Evolutionary conservation across 306 rosid species (phyloP).

Genomic region (Quercus parvula): DNA sequence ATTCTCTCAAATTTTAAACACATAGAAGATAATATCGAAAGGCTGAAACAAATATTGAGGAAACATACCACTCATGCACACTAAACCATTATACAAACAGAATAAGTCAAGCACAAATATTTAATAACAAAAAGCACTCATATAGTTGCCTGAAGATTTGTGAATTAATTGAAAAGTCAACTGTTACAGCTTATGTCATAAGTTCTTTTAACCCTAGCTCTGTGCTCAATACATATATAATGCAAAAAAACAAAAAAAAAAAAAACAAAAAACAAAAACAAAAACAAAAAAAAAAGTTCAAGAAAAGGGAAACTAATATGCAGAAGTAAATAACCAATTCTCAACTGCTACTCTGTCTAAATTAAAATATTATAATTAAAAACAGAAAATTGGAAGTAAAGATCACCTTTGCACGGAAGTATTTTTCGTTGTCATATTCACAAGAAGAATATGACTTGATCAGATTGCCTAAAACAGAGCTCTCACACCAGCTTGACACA

Average conservation of each 20-base stretch:
- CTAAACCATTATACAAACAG: background rate
- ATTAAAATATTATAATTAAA: background rate
- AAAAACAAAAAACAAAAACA: too few relatives aligned
- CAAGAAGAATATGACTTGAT: slow-evolving; percentile 52
- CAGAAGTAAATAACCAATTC: slow-evolving; percentile 5
- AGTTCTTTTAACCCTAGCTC: background rate
- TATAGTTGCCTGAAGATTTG: background rate
- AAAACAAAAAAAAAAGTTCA: background rate
- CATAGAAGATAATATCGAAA: background rate
- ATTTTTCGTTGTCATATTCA: slow-evolving; percentile 43
- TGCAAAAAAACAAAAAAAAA: background rate
- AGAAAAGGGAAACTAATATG: slow-evolving; percentile 1
- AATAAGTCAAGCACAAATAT: background rate
- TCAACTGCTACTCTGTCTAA: background rate
- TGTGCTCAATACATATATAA: background rate
- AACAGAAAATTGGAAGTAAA: background rate
- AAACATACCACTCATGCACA: background rate
- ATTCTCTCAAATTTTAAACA: background rate
- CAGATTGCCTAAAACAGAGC: slow-evolving; percentile 60
- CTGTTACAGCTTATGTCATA: background rate
- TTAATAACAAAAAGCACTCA: background rate
- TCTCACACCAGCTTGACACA: slow-evolving; percentile 55
- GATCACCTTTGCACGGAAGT: slow-evolving; percentile 61
- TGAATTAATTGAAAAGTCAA: background rate
- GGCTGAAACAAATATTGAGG: background rate